Evolutionary conservation across 257 asterid species (phyloP).

Genomic region (Jacaranda mimosifolia): DNA sequence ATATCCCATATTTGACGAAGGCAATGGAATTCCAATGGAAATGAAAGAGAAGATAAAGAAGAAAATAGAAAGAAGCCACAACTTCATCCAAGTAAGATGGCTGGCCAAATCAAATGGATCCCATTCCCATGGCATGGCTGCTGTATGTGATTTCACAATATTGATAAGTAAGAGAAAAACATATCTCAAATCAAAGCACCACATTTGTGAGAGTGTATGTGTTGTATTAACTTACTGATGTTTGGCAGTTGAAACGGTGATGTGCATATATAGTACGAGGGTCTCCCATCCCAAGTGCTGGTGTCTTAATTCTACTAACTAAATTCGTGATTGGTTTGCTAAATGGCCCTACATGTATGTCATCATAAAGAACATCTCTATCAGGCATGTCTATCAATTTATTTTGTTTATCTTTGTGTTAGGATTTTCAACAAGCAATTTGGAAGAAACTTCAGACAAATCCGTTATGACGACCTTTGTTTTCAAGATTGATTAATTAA

Average conservation of each 20-base stretch:
- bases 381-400: too few relatives aligned
- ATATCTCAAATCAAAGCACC: slow-evolving; percentile 17
- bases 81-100: slow-evolving; percentile 23
- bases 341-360: too few relatives aligned
- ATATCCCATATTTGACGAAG: neutral
- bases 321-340: too few relatives aligned
- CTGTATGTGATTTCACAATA: slow-evolving; percentile 2
- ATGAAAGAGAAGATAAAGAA: slow-evolving; percentile 30
- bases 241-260: neutral
- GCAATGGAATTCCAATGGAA: slow-evolving; percentile 15
- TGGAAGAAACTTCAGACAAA: too few relatives aligned
- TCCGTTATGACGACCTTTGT: too few relatives aligned
- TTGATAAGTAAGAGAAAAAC: neutral
- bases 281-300: too few relatives aligned
- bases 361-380: too few relatives aligned
- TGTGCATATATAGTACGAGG: too few relatives aligned
- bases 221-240: neutral
- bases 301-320: too few relatives aligned
- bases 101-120: slow-evolving; percentile 22
- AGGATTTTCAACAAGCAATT: too few relatives aligned
- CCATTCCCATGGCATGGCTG: slow-evolving; percentile 10
- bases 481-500: too few relatives aligned
- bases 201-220: neutral
- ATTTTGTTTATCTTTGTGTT: too few relatives aligned
- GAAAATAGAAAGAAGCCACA: slow-evolving; percentile 9